Evolutionary conservation across 495 filamentous ascomycete species (phyloP).

Genomic region (Aspergillus funiculosus): DNA sequence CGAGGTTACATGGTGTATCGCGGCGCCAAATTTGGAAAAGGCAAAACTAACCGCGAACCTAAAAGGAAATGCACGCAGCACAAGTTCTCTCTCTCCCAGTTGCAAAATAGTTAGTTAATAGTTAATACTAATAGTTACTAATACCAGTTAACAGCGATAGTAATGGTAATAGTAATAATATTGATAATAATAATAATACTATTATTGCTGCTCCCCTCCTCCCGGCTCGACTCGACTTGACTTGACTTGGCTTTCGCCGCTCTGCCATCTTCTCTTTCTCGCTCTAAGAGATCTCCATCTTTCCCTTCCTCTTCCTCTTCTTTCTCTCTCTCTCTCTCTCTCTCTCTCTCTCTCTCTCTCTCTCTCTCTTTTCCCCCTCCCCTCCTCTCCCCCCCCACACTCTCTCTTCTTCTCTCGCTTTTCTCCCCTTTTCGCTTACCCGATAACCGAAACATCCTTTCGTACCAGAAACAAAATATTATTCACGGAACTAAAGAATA

Average conservation of each 20-base stretch:
- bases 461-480: conserved; percentile 1
- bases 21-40: too few species aligned
- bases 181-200: too few species aligned
- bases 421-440: conserved; percentile 8
- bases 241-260: background rate
- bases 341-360: conserved; percentile 3
- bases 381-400: conserved; percentile 14
- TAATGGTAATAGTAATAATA: too few species aligned
- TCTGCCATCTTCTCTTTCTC: conserved; percentile 1
- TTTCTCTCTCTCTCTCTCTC: background rate
- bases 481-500: background rate
- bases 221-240: background rate
- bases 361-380: conserved; percentile 13
- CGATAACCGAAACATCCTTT: conserved; percentile 13
- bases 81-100: too few species aligned
- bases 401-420: conserved; percentile 15
- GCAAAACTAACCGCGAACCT: too few species aligned
- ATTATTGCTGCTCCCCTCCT: background rate
- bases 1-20: too few species aligned
- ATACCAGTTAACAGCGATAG: too few species aligned
- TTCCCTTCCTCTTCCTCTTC: background rate
- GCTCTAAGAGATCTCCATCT: conserved; percentile 1
- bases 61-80: too few species aligned
- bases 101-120: too few species aligned
- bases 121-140: too few species aligned